Percentiles rank a stretch among this genome's conserved stretches.
Evolutionary conservation across 805 yeast species (phyloP).

Genomic region (Blastobotrys peoriensis): DNA sequence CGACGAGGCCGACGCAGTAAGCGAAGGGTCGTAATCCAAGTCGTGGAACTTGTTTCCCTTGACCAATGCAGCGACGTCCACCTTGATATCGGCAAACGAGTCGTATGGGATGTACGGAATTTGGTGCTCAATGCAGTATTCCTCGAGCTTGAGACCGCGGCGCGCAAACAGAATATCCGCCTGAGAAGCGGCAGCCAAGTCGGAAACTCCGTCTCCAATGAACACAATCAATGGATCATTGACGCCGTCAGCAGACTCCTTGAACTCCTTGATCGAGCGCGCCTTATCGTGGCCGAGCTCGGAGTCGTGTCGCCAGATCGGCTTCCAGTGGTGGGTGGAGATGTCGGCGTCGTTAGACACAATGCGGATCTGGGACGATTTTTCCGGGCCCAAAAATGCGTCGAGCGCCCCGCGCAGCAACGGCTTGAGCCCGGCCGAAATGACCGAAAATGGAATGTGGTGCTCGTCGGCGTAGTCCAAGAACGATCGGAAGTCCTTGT

Average conservation of each 20-base stretch:
- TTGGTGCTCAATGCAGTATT: constrained; percentile 35
- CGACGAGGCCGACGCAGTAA: neutral
- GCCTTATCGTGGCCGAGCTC: constrained; percentile 42
- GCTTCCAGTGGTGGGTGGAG: constrained; percentile 33
- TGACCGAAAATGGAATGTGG: constrained; percentile 36
- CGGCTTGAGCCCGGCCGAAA: constrained; percentile 40
- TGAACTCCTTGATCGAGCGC: constrained; percentile 34
- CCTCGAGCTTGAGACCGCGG: constrained; percentile 35
- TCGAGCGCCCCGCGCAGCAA: constrained; percentile 37
- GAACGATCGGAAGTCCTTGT: constrained; percentile 35
- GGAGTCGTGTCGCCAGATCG: constrained; percentile 38
- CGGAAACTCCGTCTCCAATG: constrained; percentile 54
- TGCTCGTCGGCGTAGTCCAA: constrained; percentile 34
- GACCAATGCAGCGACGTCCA: constrained; percentile 29
- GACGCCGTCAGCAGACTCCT: constrained; percentile 17
- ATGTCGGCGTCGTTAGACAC: constrained; percentile 37
- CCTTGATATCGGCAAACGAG: constrained; percentile 36
- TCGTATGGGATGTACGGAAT: constrained; percentile 39
- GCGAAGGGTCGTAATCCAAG: constrained; percentile 4
- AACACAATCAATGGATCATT: constrained; percentile 33
- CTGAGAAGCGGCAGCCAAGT: constrained; percentile 39
- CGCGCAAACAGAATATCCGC: constrained; percentile 41
- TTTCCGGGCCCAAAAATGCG: constrained; percentile 34
- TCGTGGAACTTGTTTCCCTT: constrained; percentile 18
- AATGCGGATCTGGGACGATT: constrained; percentile 33